Base-by-base conservation (phyloP, 1,139 yeast species). In the Saccharomyces hybrid region DNA sequence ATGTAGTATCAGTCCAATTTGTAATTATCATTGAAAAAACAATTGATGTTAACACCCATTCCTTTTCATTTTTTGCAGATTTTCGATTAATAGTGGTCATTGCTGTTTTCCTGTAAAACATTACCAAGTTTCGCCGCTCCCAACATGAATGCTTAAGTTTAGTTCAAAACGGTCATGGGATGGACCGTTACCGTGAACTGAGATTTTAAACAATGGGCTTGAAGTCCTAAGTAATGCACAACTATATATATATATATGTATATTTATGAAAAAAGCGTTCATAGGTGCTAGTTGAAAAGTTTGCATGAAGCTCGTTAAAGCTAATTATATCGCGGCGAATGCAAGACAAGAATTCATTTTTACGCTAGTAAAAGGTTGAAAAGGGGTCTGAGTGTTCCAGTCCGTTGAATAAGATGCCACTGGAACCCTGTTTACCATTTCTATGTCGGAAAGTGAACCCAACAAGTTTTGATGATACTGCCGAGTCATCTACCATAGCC, bases 361-460 rank as follows among this genome's bases (percentile, higher is more conserved):
- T 31, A 23, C 13, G 49, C 59, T 41, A 74, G 54, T 73, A 73
- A 34, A 74, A 68, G 2, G 77, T 73, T 11, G 76, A 71, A 60
- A 74, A 74, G 14, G 77, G 77, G 59, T 73, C 76, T n/a, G 69
- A 68, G 32, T 66, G 67, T 54, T 67, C 71, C 8, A 68, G 62
- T 8, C 72, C 70, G 47, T 72, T 73, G 56, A 68, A 73, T 55
- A 73, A 61, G 13, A 69, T 66, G 57, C 76, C 75, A 49, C 74
- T 68, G 26, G 75, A 68, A 25, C 71, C 75, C 58, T 72, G 66
- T 55, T 85, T 84, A 53, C 83, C 81, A 65, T 84, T 86, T 56
- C 71, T 66, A 70, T 95, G 99, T 71, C 90, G 88, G 74, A 89
- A 95, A 0, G 99, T 95, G 71, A 95, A 95, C 1, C 99, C 99